phyloP scores from a whole-genome alignment of 805 yeast genomes.

The Isabelozyma heimii region DNA sequence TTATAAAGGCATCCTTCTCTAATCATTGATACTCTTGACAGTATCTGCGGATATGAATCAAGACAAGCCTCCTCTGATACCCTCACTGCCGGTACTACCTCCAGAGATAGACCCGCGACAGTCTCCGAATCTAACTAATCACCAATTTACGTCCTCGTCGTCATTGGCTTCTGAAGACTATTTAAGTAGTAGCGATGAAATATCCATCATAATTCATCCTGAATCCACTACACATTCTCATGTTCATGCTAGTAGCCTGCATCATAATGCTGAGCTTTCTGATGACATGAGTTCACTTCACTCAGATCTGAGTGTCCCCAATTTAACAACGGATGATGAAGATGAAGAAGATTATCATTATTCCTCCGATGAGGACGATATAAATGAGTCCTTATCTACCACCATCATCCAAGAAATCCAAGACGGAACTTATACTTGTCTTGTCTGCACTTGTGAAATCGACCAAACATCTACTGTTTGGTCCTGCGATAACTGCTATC shows the following conservation, averaged over 20 bases:
- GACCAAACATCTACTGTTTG: slow-evolving; percentile 66
- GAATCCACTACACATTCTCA: neutral
- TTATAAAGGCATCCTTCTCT: neutral
- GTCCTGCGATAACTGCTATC: slow-evolving; percentile 73
- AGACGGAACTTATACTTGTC: slow-evolving; percentile 73
- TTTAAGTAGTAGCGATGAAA: neutral
- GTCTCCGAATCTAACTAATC: neutral
- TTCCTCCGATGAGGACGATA: slow-evolving; percentile 16
- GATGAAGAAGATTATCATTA: slow-evolving; percentile 6
- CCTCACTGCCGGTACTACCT: neutral
- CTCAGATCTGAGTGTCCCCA: neutral
- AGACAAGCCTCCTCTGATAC: neutral
- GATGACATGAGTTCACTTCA: neutral
- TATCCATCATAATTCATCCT: neutral
- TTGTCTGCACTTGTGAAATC: slow-evolving; percentile 85
- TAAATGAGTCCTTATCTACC: slow-evolving; percentile 30
- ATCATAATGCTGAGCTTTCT: neutral
- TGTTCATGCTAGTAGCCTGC: neutral
- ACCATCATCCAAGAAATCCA: slow-evolving; percentile 57
- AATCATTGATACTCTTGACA: neutral
- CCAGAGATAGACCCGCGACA: neutral
- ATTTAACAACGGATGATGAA: neutral
- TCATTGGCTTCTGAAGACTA: neutral
- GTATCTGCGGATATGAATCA: neutral
- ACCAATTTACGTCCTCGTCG: neutral